Base-by-base conservation (phyloP, 164 flowering plant genomes). In the Vitis riparia region DNA sequence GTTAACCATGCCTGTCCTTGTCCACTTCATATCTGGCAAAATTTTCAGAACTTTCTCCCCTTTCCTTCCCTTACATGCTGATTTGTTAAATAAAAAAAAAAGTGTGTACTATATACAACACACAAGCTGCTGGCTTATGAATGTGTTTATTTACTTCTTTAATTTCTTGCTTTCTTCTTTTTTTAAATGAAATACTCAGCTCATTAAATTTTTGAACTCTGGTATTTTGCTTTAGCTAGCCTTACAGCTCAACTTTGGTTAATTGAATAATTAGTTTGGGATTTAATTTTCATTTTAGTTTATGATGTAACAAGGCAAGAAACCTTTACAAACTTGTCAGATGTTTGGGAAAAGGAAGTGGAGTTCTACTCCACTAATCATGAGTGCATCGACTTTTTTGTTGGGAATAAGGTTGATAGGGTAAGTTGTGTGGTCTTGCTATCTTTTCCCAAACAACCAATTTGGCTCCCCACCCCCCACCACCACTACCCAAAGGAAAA, bases 341-440 rank as follows among this genome's bases (percentile, higher is more conserved):
- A 89, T 8, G 71, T 79, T 55, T 91, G 98, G 99, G 84, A 88
- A 9, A 92, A 87, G 83, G 97, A 94, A 69, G 75, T 89, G 27
- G 89, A 91, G 73, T 81, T 84, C 9, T 87, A 88, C 83, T 91
- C 88, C 51, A 94, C 92, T 1, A 87, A 89, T 81, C 80, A 68
- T 8, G 94, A 86, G 12, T 94, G 98, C 59, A 65, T 94, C 76
- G 91, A 86, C 78, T 78, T 94, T 66, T 84, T 92, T 11, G 94
- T 92, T 59, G 99, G 97, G 19, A 94, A 94, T 74, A 93, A 92
- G 80, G 89, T 91, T 72, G 99, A 94, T 69, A 87, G 73, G 89
- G 98, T 94, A 76, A 76, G 80, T 78, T 67, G 55, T 12, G 9
- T 48, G 11, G 30, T 49, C 71, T 68, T 61, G 14, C 10, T 47